Evolutionary conservation across 352 stramenopile genomes (phyloP).

Genomic region (Phytopythium boreale): DNA sequence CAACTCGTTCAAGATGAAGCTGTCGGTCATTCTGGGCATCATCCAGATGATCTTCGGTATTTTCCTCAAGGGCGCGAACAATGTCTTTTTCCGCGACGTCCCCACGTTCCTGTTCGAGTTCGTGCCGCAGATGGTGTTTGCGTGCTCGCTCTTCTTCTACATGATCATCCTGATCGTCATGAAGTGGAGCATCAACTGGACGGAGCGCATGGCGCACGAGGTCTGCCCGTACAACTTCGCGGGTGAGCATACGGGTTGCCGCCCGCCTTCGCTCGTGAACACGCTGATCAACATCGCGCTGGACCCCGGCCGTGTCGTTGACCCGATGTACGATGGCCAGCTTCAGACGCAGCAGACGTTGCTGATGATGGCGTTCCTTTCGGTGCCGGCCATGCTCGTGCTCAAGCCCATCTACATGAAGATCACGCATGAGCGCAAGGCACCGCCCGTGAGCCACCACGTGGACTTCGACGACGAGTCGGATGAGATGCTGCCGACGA

Average conservation of each 20-base stretch:
- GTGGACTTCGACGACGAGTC: constrained; percentile 82
- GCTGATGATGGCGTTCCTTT: constrained; percentile 93
- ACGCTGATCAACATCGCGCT: constrained; percentile 99
- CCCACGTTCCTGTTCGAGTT: constrained; percentile 98
- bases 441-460: constrained; percentile 56
- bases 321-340: constrained; percentile 96
- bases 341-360: constrained; percentile 87
- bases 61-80: constrained; percentile 95
- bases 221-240: constrained; percentile 95
- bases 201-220: constrained; percentile 90
- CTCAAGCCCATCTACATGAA: constrained; percentile 94
- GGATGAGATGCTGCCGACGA: constrained; percentile 44
- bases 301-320: constrained; percentile 89
- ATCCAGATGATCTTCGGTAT: constrained; percentile 99
- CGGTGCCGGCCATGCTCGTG: constrained; percentile 95
- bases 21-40: constrained; percentile 98
- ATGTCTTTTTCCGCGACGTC: constrained; percentile 95
- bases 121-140: constrained; percentile 96
- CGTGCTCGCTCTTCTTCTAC: constrained; percentile 97
- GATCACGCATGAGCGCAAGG: constrained; percentile 61
- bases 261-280: constrained; percentile 97
- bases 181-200: constrained; percentile 99
- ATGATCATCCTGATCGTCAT: constrained; percentile 99
- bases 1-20: constrained; percentile 99
- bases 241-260: constrained; percentile 92